Base-by-base conservation (phyloP, 2,329 filamentous ascomycete genomes). In the Fusarium siculi region DNA sequence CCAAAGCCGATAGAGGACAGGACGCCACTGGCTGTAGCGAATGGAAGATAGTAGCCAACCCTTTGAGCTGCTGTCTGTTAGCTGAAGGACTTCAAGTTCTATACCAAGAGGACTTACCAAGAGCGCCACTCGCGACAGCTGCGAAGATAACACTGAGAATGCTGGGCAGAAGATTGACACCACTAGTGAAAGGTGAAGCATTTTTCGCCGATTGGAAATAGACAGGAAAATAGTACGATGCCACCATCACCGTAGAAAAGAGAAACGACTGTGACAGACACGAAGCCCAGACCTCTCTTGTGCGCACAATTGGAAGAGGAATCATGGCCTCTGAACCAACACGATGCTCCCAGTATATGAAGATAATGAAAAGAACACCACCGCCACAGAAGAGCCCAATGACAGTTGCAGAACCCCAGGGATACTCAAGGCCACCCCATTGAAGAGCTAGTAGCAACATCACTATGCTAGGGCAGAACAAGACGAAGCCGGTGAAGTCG, bases 401-500 rank as follows among this genome's bases (percentile, higher is more conserved):
- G 25, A 87, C 78, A 4, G 79, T 80, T 18, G 81, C 74, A 70
- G 82, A 84, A 47, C 80, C 79, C 87, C 87, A 89, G 2, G 85
- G 53, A 62, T 85, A 83, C 53, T 82, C 74, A 25, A 81, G 78
- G 9, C 87, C 87, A 12, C 86, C 87, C 82, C 84, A 89, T 69
- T 88, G 84, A 30, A 89, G 80, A 5, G 85, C 87, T 2, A 89
- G 80, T n/a, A 89, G 79, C 30, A 88, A 78, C 75, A 83, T 85
- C 56, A 88, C 79, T 18, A 87, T 81, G 11, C 83, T 81, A 1
- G 87, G 85, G 4, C 86, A 80, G 65, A 88, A 81, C 53, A 87
- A 73, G 9, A 74, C 68, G 18, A 84, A 83, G 32, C 87, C 86
- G 2, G 82, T 62, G 8, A 86, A 73, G 70, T 89, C 87, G 56